Evolutionary conservation across 306 rosid genomes (phyloP).

Genomic region (Cicer cuneatum): DNA sequence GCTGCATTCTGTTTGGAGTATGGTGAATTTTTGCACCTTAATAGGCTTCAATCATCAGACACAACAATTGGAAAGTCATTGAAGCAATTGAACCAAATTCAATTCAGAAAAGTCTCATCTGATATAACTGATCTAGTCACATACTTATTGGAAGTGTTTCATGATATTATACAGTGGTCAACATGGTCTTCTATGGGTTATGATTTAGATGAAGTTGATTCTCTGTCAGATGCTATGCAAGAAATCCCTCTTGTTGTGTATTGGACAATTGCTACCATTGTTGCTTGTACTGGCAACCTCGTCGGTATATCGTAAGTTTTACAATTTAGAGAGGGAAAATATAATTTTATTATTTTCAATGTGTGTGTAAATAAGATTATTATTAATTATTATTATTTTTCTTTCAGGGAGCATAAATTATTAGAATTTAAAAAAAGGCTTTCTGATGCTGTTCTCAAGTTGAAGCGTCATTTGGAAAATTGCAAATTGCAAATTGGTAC

Average conservation of each 20-base stretch:
- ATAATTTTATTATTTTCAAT: neutral
- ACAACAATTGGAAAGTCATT: conserved; percentile 27
- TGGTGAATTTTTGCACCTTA: conserved; percentile 33
- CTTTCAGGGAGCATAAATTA: conserved; percentile 37
- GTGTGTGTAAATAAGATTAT: neutral
- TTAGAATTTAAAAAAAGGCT: conserved; percentile 19
- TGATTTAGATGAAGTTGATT: conserved; percentile 16
- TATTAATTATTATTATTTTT: neutral
- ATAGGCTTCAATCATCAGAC: conserved; percentile 22
- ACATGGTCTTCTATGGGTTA: conserved; percentile 15
- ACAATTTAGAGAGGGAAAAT: too few relatives aligned
- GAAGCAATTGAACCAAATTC: conserved; percentile 36
- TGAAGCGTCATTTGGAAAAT: neutral
- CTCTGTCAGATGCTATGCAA: conserved; percentile 21
- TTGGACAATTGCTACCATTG: conserved; percentile 36
- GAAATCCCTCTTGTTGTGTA: conserved; percentile 47
- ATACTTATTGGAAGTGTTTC: conserved; percentile 39
- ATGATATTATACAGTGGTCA: conserved; percentile 45
- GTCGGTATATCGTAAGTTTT: conserved; percentile 34
- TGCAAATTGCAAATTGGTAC: conserved; percentile 27
- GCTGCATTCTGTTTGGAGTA: conserved; percentile 45
- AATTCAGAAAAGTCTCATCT: conserved; percentile 4
- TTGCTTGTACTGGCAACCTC: conserved; percentile 27
- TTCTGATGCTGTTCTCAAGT: neutral
- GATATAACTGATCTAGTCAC: neutral